Percentiles rank a stretch among this genome's conserved stretches.
These are phyloP conservation scores for Fragaria nilgerrensis DNA, from an alignment of 306 rosid species.

Conservation along the genomic window DNA sequence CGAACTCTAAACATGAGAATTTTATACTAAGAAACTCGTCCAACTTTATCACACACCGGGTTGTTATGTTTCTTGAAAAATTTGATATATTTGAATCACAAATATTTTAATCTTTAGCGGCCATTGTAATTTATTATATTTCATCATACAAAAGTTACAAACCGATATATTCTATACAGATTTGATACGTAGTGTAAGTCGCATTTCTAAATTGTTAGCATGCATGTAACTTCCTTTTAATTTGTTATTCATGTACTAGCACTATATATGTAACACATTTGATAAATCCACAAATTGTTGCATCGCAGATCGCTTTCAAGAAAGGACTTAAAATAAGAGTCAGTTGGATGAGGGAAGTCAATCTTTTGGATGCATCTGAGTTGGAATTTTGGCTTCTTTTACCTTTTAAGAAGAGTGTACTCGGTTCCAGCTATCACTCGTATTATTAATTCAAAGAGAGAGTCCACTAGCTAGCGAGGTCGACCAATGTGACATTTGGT, in stretches of 20 bases:
- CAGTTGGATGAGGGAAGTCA: constrained; percentile 2
- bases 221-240: not conserved
- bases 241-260: not conserved
- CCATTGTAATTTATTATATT: too few relatives aligned
- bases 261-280: not conserved
- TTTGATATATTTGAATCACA: too few relatives aligned
- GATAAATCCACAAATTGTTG: not conserved
- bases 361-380: constrained; percentile 6
- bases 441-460: not conserved
- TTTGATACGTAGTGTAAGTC: too few relatives aligned
- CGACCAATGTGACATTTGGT: constrained; percentile 1
- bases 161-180: not conserved
- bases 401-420: not conserved
- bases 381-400: not conserved
- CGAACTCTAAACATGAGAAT: too few relatives aligned
- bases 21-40: too few relatives aligned
- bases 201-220: not conserved
- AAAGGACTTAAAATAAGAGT: not conserved
- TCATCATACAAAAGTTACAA: not conserved
- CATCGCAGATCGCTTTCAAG: not conserved
- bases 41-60: too few relatives aligned
- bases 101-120: too few relatives aligned
- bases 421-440: constrained; percentile 20
- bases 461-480: not conserved
- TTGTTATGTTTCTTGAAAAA: too few relatives aligned